Evolutionary conservation across 176 grass and related monocot species (phyloP).

Genomic region (Aegilops speltoides): DNA sequence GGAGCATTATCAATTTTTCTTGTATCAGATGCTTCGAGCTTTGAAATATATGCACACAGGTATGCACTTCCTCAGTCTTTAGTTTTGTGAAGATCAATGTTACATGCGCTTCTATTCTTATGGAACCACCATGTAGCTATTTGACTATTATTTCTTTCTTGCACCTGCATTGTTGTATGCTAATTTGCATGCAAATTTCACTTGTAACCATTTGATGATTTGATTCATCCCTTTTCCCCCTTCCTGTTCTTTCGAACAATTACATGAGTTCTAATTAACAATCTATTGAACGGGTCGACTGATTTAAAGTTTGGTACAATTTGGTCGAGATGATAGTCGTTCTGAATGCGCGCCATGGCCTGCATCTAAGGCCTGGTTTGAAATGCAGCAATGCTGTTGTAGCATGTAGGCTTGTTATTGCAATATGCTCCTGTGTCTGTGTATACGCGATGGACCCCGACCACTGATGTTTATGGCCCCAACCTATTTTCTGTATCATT

Average conservation of each 20-base stretch:
- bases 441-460: too few species aligned
- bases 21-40: slow-evolving; percentile 47
- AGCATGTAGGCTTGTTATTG: not conserved
- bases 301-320: not conserved
- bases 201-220: not conserved
- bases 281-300: not conserved
- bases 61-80: not conserved
- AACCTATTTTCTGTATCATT: not conserved
- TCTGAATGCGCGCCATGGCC: not conserved
- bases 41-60: slow-evolving; percentile 49
- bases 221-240: not conserved
- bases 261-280: not conserved
- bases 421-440: not conserved
- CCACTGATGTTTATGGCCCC: too few species aligned
- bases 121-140: not conserved
- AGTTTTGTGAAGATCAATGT: not conserved
- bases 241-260: slow-evolving; percentile 1
- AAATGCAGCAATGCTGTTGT: not conserved
- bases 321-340: not conserved
- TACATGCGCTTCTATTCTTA: slow-evolving; percentile 3
- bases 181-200: not conserved
- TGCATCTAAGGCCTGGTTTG: not conserved
- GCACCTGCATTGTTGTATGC: not conserved
- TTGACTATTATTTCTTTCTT: not conserved
- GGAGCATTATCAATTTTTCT: slow-evolving; percentile 50